A percentile compares a stretch with the other conserved stretches of the same genome.
phyloP scores from a whole-genome alignment of 306 rosid species.

The Begonia peltatifolia region DNA sequence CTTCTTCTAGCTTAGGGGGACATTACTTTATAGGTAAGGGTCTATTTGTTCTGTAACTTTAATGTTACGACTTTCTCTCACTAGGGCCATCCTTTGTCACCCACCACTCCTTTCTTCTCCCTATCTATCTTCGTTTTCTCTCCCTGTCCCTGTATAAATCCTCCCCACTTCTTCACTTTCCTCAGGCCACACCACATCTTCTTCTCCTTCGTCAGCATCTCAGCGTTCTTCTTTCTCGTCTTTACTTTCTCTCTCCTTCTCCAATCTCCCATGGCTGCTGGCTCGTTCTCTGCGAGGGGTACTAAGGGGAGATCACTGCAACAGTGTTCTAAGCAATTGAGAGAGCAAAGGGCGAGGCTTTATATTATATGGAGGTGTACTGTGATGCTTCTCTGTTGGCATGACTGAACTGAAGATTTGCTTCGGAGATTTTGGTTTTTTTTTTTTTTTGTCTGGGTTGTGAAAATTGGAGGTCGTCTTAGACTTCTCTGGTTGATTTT shows the following conservation, averaged over 20 bases:
- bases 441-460: no score
- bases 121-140: no score
- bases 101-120: no score
- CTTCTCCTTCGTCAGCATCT: background rate
- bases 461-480: no score
- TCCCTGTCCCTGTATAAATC: no score
- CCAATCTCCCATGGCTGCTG: conserved; percentile 5
- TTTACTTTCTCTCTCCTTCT: conserved; percentile 7
- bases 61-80: no score
- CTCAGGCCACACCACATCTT: background rate
- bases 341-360: conserved; percentile 72
- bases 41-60: no score
- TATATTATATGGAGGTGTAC: conserved; percentile 95
- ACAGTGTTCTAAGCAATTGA: conserved; percentile 58
- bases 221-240: conserved; percentile 3
- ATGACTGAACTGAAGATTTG: conserved; percentile 24
- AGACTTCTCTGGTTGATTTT: no score
- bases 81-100: no score
- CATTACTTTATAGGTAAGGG: no score
- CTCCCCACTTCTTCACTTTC: background rate
- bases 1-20: no score
- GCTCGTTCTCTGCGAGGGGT: conserved; percentile 30
- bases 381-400: conserved; percentile 70
- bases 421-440: no score
- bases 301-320: conserved; percentile 46